Conservation (phyloP, 2,329 filamentous ascomycete genomes). For the Macrophomina pseudophaseolina region DNA sequence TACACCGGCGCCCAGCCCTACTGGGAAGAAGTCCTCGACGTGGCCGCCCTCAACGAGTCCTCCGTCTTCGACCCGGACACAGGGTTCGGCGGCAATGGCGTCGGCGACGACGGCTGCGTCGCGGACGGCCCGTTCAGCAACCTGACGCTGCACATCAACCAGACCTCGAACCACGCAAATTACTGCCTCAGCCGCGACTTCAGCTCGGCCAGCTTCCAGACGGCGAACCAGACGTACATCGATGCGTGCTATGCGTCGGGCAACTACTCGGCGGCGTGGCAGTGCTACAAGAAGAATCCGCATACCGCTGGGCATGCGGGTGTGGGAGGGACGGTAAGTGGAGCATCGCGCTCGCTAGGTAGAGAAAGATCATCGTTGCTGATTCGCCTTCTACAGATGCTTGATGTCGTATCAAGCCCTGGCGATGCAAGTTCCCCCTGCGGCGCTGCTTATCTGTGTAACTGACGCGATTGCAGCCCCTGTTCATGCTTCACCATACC, state of each 20-base stretch:
- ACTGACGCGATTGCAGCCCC: neutral
- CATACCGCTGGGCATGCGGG: conserved; percentile 25
- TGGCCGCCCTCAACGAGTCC: neutral
- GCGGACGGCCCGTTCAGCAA: conserved; percentile 44
- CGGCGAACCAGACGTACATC: conserved; percentile 11
- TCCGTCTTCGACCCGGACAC: conserved; percentile 26
- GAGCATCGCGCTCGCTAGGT: too few relatives aligned
- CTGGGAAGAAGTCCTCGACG: conserved; percentile 27
- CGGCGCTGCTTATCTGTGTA: neutral
- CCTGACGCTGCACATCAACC: conserved; percentile 40
- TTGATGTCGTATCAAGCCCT: conserved; percentile 25
- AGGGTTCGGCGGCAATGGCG: conserved; percentile 28
- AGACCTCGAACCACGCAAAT: conserved; percentile 28
- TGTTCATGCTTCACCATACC: conserved; percentile 52
- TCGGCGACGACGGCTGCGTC: conserved; percentile 36
- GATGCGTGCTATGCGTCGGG: conserved; percentile 10
- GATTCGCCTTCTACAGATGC: neutral
- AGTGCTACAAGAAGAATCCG: conserved; percentile 24
- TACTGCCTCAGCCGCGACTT: conserved; percentile 24
- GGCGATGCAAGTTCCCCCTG: conserved; percentile 21
- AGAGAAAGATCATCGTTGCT: neutral
- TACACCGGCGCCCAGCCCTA: conserved; percentile 51
- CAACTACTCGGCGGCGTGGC: conserved; percentile 25
- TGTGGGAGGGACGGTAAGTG: conserved; percentile 21
- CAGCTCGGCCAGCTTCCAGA: conserved; percentile 8